Percentiles rank a stretch among this genome's conserved stretches.
Evolutionary conservation across 2,329 filamentous ascomycete genomes (phyloP).

Genomic region (Colletotrichum sojae): DNA sequence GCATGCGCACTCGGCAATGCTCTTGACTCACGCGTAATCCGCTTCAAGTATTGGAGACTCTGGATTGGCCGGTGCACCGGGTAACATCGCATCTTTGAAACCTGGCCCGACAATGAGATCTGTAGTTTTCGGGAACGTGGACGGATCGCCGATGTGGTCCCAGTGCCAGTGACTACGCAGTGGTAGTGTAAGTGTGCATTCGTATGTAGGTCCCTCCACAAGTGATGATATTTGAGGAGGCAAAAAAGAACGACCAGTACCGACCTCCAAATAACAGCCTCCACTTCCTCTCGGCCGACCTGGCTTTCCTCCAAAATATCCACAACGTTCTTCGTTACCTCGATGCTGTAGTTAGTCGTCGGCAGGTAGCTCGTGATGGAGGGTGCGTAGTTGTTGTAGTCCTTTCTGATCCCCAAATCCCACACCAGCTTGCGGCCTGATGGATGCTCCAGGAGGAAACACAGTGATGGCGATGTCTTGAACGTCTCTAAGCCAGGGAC

Average conservation of each 20-base stretch:
- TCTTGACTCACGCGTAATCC: conserved; percentile 47
- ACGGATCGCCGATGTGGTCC: conserved; percentile 67
- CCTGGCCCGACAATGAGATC: conserved; percentile 67
- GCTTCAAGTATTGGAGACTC: conserved; percentile 51
- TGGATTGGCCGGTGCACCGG: conserved; percentile 60
- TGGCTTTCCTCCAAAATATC: conserved; percentile 44
- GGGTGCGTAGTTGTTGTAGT: conserved; percentile 47
- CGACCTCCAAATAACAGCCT: conserved; percentile 39
- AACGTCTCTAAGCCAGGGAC: conserved; percentile 53
- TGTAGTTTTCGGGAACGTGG: conserved; percentile 60
- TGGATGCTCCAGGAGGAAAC: conserved; percentile 48
- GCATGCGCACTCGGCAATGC: too few relatives aligned
- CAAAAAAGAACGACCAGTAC: too few relatives aligned
- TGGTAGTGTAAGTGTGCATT: too few relatives aligned
- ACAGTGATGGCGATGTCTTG: conserved; percentile 47
- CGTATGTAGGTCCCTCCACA: too few relatives aligned
- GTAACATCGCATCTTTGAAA: conserved; percentile 60
- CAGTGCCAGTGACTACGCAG: conserved; percentile 61
- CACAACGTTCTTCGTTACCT: conserved; percentile 45
- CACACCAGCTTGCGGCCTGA: conserved; percentile 49
- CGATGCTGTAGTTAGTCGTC: conserved; percentile 46
- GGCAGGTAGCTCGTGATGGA: conserved; percentile 46
- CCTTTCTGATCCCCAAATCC: conserved; percentile 50
- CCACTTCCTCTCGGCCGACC: conserved; percentile 17
- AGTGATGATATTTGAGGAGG: too few relatives aligned